Evolutionary conservation across 768 basidiomycete species (phyloP), one percentile per base, ranked within the genome.

Genomic region (Macrolepiota dolichaula): DNA sequence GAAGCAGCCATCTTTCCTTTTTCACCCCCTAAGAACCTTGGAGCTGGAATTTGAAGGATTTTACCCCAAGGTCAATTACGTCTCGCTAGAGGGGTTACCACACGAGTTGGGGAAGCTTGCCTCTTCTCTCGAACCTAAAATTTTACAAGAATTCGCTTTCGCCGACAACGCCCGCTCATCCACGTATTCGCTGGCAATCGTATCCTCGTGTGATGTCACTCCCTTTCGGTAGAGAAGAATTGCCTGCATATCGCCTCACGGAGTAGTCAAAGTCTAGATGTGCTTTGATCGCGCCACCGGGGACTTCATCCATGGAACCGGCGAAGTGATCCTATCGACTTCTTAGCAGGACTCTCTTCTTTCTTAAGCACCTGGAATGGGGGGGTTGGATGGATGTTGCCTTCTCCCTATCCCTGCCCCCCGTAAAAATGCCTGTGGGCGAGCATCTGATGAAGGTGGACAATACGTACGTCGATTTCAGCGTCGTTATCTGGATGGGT

Each of bases 401-500:
- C 63, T 68, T 64, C 60, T 56, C 57, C 59, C 55, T 58, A 61
- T 55, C 55, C 61, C 42, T 58, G 47, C 47, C 59, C 54, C 22
- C 54, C n/a, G 36, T 51, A 19, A 63, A 35, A 44, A 72, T 72
- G 70, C 63, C 63, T 44, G 63, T 62, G 27, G 55, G 40, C 55
- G 62, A 61, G 40, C 38, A 51, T 36, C 59, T 47, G 62, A 36
- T 70, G 29, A 59, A 63, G 25, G 67, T 76, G 36, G 73, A 77
- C 65, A 76, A 77, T 63, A 76, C 74, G 76, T 76, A 69, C 56
- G 75, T 71, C 44, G 42, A 4, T 22, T 32, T 36, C 46, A 27
- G 36, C 29, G 19, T 5, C 6, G 51, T 52, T 12, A 62, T 35
- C 19, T 51, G 42, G 51, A 49, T 22, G 40, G n/a, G 17, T 57